Percentiles rank a stretch among this genome's conserved stretches.
Evolutionary conservation across 257 asterid genomes (phyloP).

Genomic region (Fraxinus americana): DNA sequence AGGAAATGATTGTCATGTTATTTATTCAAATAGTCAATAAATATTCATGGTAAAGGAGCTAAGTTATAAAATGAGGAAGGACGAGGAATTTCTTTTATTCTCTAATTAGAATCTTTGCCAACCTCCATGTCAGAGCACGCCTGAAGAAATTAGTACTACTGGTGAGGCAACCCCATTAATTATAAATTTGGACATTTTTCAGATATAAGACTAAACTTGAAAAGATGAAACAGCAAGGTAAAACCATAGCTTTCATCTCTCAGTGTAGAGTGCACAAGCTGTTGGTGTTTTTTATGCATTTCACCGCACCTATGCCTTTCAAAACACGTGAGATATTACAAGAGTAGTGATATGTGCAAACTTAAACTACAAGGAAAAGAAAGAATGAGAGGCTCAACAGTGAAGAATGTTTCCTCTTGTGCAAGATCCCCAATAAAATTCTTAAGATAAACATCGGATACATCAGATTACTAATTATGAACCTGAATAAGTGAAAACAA

Average conservation of each 20-base stretch:
- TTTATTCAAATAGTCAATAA: slow-evolving; percentile 5
- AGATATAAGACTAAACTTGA: not conserved
- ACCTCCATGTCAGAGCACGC: slow-evolving; percentile 5
- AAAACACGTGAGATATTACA: not conserved
- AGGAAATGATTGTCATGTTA: slow-evolving; percentile 4
- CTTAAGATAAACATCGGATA: not conserved
- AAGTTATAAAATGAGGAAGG: slow-evolving; percentile 6
- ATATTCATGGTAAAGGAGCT: slow-evolving; percentile 12
- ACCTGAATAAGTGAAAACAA: not conserved
- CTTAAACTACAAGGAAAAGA: not conserved
- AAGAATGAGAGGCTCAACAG: not conserved
- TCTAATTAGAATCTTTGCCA: not conserved
- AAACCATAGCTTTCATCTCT: not conserved
- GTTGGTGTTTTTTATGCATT: not conserved
- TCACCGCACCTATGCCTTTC: not conserved
- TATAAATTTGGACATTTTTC: slow-evolving; percentile 10
- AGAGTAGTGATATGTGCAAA: not conserved
- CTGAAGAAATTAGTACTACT: slow-evolving; percentile 8
- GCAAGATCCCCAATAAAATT: not conserved
- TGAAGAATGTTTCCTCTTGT: not conserved
- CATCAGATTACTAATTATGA: not conserved
- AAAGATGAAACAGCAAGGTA: slow-evolving; percentile 12
- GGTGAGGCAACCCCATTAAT: not conserved
- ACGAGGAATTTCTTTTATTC: slow-evolving; percentile 4
- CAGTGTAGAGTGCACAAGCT: not conserved